Base-by-base conservation (phyloP, 352 stramenopile genomes). In the Globisporangium alternatum region DNA sequence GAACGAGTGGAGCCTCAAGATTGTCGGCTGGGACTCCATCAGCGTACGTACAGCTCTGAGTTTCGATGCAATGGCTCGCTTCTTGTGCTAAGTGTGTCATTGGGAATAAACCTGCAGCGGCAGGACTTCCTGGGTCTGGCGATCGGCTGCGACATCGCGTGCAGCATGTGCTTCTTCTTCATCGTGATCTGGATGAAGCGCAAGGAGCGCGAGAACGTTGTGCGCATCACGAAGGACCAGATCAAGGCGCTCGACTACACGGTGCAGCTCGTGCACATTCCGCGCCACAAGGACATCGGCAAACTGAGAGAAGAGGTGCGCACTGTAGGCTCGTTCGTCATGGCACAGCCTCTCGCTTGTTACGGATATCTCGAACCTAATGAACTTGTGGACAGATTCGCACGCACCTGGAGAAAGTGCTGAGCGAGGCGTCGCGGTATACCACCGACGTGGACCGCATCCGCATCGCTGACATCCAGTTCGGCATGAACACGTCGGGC, bases 11-110 rank as follows among this genome's bases (percentile, higher is more conserved):
- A 90, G 71, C 35, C 69, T 93, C 25, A 83, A 86, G 61, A 89
- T 91, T 56, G 82, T 92, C 55, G 86, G 86, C 41, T 91, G 85
- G 82, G 76, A 93, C 59, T 85, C 80, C 10, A 86, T 95, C 64
- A 95, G 76, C 21, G 86, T 89, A 68, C 49, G 70, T 67, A 13
- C 30, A 59, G 48, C n/a, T 9, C 31, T 53, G 5, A 2, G 0
- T 54, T 43, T 39, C 4, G 12, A 37, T 54, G n/a, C 25, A 28
- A 28, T 28, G 25, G 25, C 25, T 28, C 25, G 25, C 25, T 28
- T 28, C 25, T 28, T 28, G 25, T 28, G 25, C 25, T 28, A 28
- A 28, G 25, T 28, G 25, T 28, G 2, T 28, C 25, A 28, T 28
- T 28, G 25, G 25, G 25, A 28, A 28, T 28, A 28, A 28, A 28